Evolutionary conservation across 352 stramenopile genomes (phyloP).

Genomic region (Saprolegnia parasitica): DNA sequence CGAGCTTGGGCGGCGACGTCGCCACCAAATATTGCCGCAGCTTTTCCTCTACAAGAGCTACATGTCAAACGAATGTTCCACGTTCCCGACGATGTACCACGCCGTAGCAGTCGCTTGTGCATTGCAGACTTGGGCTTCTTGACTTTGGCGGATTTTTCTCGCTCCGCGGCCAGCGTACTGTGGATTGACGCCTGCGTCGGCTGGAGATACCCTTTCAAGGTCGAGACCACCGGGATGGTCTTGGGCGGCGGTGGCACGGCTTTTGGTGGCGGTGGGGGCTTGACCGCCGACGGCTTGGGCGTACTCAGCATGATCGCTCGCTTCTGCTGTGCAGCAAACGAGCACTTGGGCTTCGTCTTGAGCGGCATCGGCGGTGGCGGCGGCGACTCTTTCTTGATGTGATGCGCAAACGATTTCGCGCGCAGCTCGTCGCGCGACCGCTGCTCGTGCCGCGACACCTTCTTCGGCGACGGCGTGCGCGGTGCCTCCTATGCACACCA

Average conservation of each 20-base stretch:
- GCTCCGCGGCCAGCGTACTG: not conserved
- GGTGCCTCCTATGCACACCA: not conserved
- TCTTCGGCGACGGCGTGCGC: constrained; percentile 28
- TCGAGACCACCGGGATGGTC: not conserved
- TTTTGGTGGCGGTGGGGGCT: constrained; percentile 31
- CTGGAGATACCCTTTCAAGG: constrained; percentile 22
- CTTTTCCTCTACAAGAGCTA: constrained; percentile 15
- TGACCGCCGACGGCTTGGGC: constrained; percentile 53
- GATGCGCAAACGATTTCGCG: constrained; percentile 44
- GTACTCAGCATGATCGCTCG: constrained; percentile 57
- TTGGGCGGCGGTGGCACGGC: not conserved
- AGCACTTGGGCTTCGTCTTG: constrained; percentile 41
- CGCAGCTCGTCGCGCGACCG: constrained; percentile 62
- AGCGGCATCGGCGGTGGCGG: constrained; percentile 35
- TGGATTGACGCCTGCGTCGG: constrained; percentile 24
- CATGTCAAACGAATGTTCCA: too few relatives aligned
- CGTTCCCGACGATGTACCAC: not conserved
- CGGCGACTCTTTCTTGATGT: constrained; percentile 21
- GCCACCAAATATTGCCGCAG: constrained; percentile 18
- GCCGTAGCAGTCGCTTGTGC: constrained; percentile 22
- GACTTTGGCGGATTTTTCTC: constrained; percentile 14
- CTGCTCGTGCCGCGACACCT: constrained; percentile 53
- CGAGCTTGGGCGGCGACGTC: constrained; percentile 19
- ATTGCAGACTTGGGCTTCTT: constrained; percentile 19
- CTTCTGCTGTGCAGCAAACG: constrained; percentile 38